A percentile compares a stretch with the other conserved stretches of the same genome.
These are phyloP conservation scores for Mortierella alpina DNA, from an alignment of 192 early-diverging fungal genomes.

Conservation along the genomic window DNA sequence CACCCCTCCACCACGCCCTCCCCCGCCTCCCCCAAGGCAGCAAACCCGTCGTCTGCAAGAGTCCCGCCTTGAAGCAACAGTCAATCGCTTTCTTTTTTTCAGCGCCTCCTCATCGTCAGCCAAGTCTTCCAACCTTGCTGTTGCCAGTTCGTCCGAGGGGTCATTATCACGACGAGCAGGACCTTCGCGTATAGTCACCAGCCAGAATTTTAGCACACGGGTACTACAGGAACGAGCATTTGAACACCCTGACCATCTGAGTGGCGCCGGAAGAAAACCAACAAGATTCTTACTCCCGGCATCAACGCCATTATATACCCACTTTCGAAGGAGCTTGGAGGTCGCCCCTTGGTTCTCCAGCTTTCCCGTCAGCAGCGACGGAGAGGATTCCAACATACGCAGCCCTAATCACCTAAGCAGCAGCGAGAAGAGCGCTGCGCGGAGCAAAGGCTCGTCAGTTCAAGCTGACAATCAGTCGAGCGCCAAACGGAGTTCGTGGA, in stretches of 20 bases:
- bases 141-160: too few species aligned
- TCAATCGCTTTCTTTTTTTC: slow-evolving; percentile 12
- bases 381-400: background rate
- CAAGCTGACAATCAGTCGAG: background rate
- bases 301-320: background rate
- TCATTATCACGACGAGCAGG: too few species aligned
- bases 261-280: background rate
- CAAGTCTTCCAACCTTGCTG: too few species aligned
- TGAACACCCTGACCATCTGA: too few species aligned
- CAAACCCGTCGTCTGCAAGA: background rate
- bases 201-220: too few species aligned
- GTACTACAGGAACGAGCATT: too few species aligned
- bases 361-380: slow-evolving; percentile 12
- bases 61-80: slow-evolving; percentile 2
- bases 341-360: slow-evolving; percentile 18
- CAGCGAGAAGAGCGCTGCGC: slow-evolving; percentile 15
- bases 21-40: background rate
- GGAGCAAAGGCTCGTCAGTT: slow-evolving; percentile 6
- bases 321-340: slow-evolving; percentile 16
- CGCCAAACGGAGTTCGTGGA: slow-evolving; percentile 30
- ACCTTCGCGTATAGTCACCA: too few species aligned
- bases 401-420: slow-evolving; percentile 3
- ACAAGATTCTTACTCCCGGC: background rate
- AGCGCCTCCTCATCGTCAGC: too few species aligned
- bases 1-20: background rate